Evolutionary conservation across 164 flowering plant species (phyloP), one percentile per base, ranked within the genome.

Genomic region (Vitis riparia): DNA sequence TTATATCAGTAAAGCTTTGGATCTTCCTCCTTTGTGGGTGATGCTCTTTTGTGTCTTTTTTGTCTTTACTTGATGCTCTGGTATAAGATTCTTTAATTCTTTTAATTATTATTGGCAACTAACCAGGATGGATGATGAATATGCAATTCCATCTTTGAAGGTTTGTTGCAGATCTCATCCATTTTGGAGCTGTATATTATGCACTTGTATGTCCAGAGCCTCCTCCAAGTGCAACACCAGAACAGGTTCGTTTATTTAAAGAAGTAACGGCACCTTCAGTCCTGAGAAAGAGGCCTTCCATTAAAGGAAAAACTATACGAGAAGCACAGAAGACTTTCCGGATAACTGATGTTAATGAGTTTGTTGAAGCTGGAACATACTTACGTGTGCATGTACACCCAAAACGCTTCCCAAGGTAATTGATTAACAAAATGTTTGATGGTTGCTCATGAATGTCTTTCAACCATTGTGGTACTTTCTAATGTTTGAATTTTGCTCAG

Each of bases 131-230:
- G 61, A 75, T 73, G 67, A 71, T 80, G 32, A 75, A 50, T 49
- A 67, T 68, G 58, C 69, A 73, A 29, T 79, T 78, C 78, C 69
- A 74, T 76, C 53, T 59, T 59, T 86, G 80, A 85, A 95, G 99
- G 84, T 95, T 75, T 88, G 98, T 95, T 82, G 87, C 93, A 81
- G 98, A 95, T 81, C 94, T 95, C 50, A 93, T 95, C 74, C 96
- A 82, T 47, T 95, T 95, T 84, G 99, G 99, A 73, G 98, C 99
- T 60, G 93, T 95, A 29, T 83, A 89, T 84, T 88, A 86, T 86
- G 99, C 99, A 65, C 87, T 93, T 68, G 98, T 95, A 37, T 89
- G 91, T 63, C 99, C 99, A 30, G 58, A 81, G 69, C 99, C 99
- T 63, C 99, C 99, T 73, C 84, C 89, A 68, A 91, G 66, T 73